These are phyloP conservation scores for Agaricus blazei DNA, from an alignment of 768 basidiomycete species.

Conservation along the genomic window DNA sequence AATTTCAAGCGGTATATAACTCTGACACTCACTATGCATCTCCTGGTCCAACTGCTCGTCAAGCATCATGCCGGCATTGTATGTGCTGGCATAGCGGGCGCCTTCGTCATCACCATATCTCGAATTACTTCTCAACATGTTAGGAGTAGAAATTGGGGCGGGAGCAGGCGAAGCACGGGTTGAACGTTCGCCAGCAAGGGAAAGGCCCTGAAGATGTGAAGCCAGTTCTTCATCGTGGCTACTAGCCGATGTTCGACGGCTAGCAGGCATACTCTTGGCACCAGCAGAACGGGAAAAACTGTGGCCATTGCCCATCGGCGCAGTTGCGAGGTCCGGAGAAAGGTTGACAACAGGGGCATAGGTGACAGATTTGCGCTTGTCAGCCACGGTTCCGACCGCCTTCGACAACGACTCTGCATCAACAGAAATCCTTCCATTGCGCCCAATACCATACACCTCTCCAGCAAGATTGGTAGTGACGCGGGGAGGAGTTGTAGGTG, in stretches of 20 bases:
- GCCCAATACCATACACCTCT: constrained; percentile 40
- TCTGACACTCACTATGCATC: constrained; percentile 75
- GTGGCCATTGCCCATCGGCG: constrained; percentile 41
- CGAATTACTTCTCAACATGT: constrained; percentile 44
- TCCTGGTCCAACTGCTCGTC: constrained; percentile 93
- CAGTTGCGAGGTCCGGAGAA: constrained; percentile 58
- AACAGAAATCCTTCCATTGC: constrained; percentile 40
- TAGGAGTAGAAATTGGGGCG: constrained; percentile 45
- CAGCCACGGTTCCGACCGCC: constrained; percentile 62
- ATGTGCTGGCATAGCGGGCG: constrained; percentile 53
- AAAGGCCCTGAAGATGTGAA: constrained; percentile 68
- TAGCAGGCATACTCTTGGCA: constrained; percentile 91
- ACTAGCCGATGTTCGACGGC: constrained; percentile 84
- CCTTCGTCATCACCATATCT: constrained; percentile 58
- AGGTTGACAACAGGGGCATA: constrained; percentile 76
- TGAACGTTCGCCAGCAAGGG: constrained; percentile 59
- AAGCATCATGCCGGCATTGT: constrained; percentile 85
- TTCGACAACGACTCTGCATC: constrained; percentile 62
- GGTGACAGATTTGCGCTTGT: constrained; percentile 85
- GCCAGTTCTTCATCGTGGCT: constrained; percentile 82
- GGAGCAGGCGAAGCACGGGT: constrained; percentile 52
- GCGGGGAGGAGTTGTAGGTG: constrained; percentile 84
- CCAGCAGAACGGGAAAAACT: constrained; percentile 61
- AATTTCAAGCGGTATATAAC: constrained; percentile 5
- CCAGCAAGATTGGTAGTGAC: constrained; percentile 67